phyloP scores from a whole-genome alignment of 768 basidiomycete species.

The Megacollybia marginata region DNA sequence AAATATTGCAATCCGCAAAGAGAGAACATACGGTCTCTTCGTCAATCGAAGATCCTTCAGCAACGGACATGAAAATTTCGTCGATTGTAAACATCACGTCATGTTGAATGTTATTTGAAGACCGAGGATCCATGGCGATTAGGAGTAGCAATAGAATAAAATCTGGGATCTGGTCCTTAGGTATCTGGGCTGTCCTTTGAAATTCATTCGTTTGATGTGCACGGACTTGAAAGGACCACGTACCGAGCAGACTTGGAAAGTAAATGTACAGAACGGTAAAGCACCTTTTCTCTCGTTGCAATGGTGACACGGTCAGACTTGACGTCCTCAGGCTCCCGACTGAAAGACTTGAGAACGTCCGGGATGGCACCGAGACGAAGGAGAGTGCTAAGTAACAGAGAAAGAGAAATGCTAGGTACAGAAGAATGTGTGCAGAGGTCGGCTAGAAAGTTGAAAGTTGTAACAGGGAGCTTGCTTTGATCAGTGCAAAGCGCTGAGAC shows the following conservation, averaged over 20 bases:
- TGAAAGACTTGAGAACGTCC: slow-evolving; percentile 24
- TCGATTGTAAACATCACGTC: slow-evolving; percentile 44
- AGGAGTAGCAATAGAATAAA: slow-evolving; percentile 43
- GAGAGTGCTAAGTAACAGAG: slow-evolving; percentile 28
- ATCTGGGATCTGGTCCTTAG: slow-evolving; percentile 35
- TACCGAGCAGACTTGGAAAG: slow-evolving; percentile 39
- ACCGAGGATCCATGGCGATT: slow-evolving; percentile 48
- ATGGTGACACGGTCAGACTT: slow-evolving; percentile 6
- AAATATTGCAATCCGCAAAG: slow-evolving; percentile 5
- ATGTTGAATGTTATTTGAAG: slow-evolving; percentile 32
- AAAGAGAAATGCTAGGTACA: slow-evolving; percentile 23
- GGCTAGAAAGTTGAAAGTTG: slow-evolving; percentile 25
- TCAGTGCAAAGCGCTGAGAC: slow-evolving; percentile 20
- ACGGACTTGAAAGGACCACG: no score
- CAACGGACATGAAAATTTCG: slow-evolving; percentile 33
- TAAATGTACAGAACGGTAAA: slow-evolving; percentile 36
- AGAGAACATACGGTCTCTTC: slow-evolving; percentile 14
- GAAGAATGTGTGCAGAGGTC: slow-evolving; percentile 19
- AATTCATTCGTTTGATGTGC: slow-evolving; percentile 1
- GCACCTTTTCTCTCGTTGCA: slow-evolving; percentile 19
- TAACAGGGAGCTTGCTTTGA: slow-evolving; percentile 10
- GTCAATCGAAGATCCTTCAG: slow-evolving; percentile 12
- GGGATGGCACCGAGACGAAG: slow-evolving; percentile 37
- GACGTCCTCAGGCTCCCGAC: slow-evolving; percentile 16
- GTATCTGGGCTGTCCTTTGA: slow-evolving; percentile 26